Base-by-base conservation (phyloP, 306 rosid species). In the Pachyrhizus erosus region DNA sequence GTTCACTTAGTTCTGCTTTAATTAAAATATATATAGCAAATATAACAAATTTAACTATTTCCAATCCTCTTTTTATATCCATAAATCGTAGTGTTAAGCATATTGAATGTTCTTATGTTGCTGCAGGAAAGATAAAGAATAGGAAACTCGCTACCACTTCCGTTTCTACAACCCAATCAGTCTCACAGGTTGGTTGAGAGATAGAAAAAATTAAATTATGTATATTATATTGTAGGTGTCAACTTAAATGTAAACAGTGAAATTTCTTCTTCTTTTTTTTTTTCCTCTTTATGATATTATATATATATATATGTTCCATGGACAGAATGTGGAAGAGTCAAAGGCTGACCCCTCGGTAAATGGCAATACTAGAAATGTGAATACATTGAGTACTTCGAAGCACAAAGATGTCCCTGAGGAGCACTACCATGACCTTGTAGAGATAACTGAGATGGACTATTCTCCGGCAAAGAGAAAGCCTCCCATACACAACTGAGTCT, bases 361-460 rank as follows among this genome's bases (percentile, higher is more conserved):
- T 54, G 87, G 70, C 13, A 75, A 67, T 10, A 33, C 70, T 51
- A 75, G 79, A 77, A 80, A 58, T 68, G 76, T 52, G 84, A 76
- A 80, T 26, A 64, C 87, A 62, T 5, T 65, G 75, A 46, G 77
- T 27, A 54, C 62, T 86, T 76, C 84, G 29, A 75, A 86, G 24
- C 39, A 81, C 34, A 54, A 65, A 26, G 70, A 84, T 71, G 33
- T 29, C 42, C 24, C 48, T 31, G 70, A 78, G 18, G 86, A 83
- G 69, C 87, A 83, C 18, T 86, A 86, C 77, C 83, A 86, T 20
- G 89, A 92, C 70, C 66, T 76, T 27, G 79, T 79, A 77, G 93
- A 92, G 84, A 84, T 92, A 68, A 84, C 90, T 72, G 98, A 92
- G 86, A 91, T 94, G 98, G 98, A 94, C 83, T 94, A 92, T 84